phyloP scores from a whole-genome alignment of 441 rosid genomes.

The Adansonia rubrostipa region DNA sequence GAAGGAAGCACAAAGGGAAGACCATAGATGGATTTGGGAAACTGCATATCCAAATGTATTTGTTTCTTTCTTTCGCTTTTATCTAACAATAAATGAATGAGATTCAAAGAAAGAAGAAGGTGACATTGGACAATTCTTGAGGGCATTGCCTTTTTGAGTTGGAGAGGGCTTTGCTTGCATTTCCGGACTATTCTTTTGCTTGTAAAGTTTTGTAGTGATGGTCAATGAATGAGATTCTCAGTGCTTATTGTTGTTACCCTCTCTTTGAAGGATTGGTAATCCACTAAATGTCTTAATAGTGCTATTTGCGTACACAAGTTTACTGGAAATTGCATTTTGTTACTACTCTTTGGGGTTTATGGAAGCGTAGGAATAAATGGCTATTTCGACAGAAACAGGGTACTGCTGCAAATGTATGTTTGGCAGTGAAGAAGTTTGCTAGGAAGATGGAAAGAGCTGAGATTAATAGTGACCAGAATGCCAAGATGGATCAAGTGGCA shows the following conservation, averaged over 20 bases:
- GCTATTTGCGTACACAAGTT: neutral
- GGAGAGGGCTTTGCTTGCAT: neutral
- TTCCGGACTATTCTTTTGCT: neutral
- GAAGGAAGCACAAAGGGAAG: neutral
- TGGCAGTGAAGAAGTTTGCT: neutral
- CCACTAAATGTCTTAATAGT: neutral
- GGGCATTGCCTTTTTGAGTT: neutral
- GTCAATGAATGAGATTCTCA: neutral
- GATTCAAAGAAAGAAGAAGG: neutral
- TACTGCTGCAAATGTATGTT: neutral
- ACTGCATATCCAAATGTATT: neutral
- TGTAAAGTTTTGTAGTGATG: neutral
- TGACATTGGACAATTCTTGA: neutral
- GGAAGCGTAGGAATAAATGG: neutral
- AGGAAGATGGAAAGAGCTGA: neutral
- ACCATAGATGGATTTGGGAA: neutral
- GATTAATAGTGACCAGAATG: neutral
- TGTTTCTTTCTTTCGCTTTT: neutral
- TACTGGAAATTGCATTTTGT: neutral
- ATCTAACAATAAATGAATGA: neutral
- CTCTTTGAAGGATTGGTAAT: neutral
- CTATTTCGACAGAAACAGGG: neutral
- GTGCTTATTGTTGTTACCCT: neutral
- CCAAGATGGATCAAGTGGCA: constrained; percentile 6
- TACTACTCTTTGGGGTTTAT: neutral